Base-by-base conservation (phyloP, 768 basidiomycete species). In the Suillus placidus region DNA sequence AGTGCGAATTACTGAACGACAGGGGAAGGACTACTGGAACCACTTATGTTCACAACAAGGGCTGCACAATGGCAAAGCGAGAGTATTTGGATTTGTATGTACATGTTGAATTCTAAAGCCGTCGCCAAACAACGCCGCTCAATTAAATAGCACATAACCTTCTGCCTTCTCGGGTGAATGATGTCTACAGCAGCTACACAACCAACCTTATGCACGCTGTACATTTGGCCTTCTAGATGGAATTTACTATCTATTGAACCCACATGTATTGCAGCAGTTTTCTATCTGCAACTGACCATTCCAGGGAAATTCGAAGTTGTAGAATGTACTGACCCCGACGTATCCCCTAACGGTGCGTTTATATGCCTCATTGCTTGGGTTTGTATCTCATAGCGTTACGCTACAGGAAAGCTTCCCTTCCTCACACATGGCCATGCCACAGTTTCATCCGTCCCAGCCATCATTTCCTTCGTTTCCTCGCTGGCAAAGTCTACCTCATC, bases 211-310 rank as follows among this genome's bases (percentile, higher is more conserved):
- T 77, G 69, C 63, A 63, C 60, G 14, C 78, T 94, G 23, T 80
- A 93, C 74, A 78, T 93, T 64, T 93, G 90, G 90, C 90, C 93
- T 1, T 81, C 81, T 6, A 79, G 81, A 73, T 92, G 87, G 85
- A 81, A 80, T 47, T 73, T 92, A 12, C 84, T 86, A 23, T 92
- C 92, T 4, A 80, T 87, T 56, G 90, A 94, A 64, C 85, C 90
- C 0, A 74, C 81, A 18, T 91, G 87, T 73, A 79, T 92, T 26
- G 84, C 87, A 5, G 83, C 91, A 0, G 77, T 90, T 6, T 76
- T 93, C 52, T 88, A 88, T 71, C 84, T 93, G 34, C 91, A 93
- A 72, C 76, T 89, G 30, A 77, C 85, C 16, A 80, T 90, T 55
- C 90, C 92, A 1, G 89, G 88, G n/a, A 80, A 84, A 70, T 94